These are phyloP conservation scores for Sugiyamaella smithiae DNA, from an alignment of 805 yeast genomes.

Conservation along the genomic window DNA sequence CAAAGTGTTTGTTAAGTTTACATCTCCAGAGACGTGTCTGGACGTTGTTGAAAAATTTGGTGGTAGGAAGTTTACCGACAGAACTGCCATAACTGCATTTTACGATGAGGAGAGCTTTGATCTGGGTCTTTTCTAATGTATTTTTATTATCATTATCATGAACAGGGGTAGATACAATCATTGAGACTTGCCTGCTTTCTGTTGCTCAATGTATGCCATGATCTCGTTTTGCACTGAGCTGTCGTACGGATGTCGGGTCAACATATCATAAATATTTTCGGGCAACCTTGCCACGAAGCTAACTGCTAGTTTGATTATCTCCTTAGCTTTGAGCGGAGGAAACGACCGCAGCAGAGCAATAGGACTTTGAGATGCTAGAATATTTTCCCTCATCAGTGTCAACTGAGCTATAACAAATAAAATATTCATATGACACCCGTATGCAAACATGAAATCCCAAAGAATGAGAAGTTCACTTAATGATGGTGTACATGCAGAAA, in stretches of 20 bases:
- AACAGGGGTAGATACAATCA: neutral
- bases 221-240: constrained; percentile 15
- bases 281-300: constrained; percentile 79
- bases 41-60: constrained; percentile 56
- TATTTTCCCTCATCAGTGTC: constrained; percentile 59
- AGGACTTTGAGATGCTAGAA: constrained; percentile 62
- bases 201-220: neutral
- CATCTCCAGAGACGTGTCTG: constrained; percentile 47
- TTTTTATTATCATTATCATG: neutral
- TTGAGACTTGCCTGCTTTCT: too few relatives aligned
- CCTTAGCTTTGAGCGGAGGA: constrained; percentile 68
- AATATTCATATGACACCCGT: constrained; percentile 85
- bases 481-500: constrained; percentile 88
- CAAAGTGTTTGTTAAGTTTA: constrained; percentile 66
- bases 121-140: constrained; percentile 24
- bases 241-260: constrained; percentile 64
- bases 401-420: constrained; percentile 81
- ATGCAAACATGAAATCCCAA: constrained; percentile 91
- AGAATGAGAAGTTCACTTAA: constrained; percentile 66
- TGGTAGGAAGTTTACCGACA: constrained; percentile 64
- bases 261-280: constrained; percentile 56
- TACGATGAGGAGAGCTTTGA: constrained; percentile 52
- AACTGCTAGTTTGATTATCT: constrained; percentile 71
- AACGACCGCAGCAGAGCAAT: constrained; percentile 71
- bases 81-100: constrained; percentile 65